These are phyloP conservation scores for Cichorium intybus DNA, from an alignment of 140 eudicot species.

Conservation along the genomic window DNA sequence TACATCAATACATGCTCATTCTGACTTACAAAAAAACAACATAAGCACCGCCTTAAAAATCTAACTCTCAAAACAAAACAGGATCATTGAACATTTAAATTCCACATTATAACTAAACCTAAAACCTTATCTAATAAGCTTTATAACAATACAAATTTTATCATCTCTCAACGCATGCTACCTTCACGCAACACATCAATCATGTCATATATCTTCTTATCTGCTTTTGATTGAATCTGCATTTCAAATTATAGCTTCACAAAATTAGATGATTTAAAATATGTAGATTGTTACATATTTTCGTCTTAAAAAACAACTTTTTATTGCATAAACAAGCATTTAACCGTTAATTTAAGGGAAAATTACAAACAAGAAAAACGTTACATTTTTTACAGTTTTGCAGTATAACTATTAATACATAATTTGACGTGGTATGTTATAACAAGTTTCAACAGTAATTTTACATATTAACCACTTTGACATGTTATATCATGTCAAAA, in stretches of 20 bases:
- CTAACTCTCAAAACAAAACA: constrained; percentile 3
- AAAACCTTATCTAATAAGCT: constrained; percentile 3
- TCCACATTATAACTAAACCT: constrained; percentile 18
- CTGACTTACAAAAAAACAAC: constrained; percentile 4
- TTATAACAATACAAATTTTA: not conserved
- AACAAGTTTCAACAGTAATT: too few relatives aligned
- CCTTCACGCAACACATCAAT: constrained; percentile 94
- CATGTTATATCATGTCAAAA: too few relatives aligned
- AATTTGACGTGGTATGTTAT: too few relatives aligned
- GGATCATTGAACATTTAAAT: not conserved
- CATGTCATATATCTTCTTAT: constrained; percentile 84
- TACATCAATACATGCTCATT: not conserved
- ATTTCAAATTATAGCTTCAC: constrained; percentile 3
- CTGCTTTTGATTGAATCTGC: constrained; percentile 79
- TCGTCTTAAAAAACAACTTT: too few relatives aligned
- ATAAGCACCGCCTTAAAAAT: not conserved
- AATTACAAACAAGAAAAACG: too few relatives aligned
- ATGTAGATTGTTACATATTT: too few relatives aligned
- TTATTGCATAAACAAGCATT: too few relatives aligned
- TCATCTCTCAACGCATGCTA: constrained; percentile 62
- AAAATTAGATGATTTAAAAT: constrained; percentile 7
- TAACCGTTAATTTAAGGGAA: too few relatives aligned
- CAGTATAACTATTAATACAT: too few relatives aligned
- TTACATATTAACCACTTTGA: too few relatives aligned
- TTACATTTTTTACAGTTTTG: too few relatives aligned